Evolutionary conservation across 805 yeast genomes (phyloP).

Genomic region (Geotrichum ghanense): DNA sequence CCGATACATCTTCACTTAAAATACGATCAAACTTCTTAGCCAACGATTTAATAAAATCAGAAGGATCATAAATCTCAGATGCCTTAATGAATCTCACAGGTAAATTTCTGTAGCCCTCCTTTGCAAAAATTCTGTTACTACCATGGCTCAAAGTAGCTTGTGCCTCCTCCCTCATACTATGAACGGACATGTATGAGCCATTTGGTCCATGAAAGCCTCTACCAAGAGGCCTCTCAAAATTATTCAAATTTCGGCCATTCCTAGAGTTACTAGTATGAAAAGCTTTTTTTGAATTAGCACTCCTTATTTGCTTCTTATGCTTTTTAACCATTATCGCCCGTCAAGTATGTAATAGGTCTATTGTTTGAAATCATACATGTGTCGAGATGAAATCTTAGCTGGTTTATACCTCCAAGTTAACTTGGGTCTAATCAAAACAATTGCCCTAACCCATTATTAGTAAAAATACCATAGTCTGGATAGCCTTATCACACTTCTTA

Average conservation of each 20-base stretch:
- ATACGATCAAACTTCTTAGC: not conserved
- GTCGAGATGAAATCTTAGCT: no score
- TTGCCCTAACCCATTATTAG: no score
- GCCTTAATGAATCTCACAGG: not conserved
- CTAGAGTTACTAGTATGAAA: not conserved
- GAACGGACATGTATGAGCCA: not conserved
- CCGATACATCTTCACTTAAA: no score
- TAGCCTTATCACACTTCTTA: no score
- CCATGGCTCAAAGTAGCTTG: not conserved
- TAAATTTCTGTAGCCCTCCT: not conserved
- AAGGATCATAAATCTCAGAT: not conserved
- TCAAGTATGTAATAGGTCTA: no score
- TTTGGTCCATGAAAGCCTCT: not conserved
- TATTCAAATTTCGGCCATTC: no score
- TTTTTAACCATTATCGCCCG: not conserved
- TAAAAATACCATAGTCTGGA: no score
- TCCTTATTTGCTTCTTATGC: not conserved
- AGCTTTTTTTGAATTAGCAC: not conserved
- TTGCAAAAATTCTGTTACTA: not conserved
- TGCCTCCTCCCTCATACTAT: not conserved
- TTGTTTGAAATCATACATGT: no score
- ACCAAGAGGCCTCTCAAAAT: no score
- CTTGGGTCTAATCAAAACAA: no score
- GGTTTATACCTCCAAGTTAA: no score
- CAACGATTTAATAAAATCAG: not conserved